Base-by-base conservation (phyloP, 257 asterid genomes). In the Ehretia macrophylla region DNA sequence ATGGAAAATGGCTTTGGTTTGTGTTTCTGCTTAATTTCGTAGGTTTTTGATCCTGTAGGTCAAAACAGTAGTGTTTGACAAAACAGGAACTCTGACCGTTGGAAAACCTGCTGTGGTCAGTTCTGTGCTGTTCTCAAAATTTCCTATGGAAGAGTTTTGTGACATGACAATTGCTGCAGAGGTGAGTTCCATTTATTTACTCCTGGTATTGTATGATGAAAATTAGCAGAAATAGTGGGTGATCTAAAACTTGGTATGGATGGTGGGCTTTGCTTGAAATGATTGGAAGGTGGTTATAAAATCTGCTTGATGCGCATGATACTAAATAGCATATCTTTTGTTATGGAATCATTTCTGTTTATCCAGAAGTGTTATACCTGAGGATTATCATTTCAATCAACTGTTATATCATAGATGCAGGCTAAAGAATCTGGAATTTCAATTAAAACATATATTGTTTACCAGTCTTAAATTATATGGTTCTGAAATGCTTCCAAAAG, bases 91-190 rank as follows among this genome's bases (percentile, higher is more conserved):
- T 9, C 63, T 88, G 69, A 91, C 98, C 17, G 56, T 81, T 70
- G 98, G 98, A 69, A 91, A 82, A 72, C 98, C 98, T 64, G 62
- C 95, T 65, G 98, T 91, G 17, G 95, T 88, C 63, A 85, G 87
- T 78, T 83, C 85, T 57, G 85, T 70, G 78, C 75, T 91, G 53
- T 85, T 91, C 68, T 79, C 98, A 39, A 68, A 66, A 21, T 63
- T 84, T 70, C 67, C 95, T 56, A 72, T 85, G 90, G 87, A 79
- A 59, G 98, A 88, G 63, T 88, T 92, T 70, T 88, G 95, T 62
- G 85, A 78, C 57, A 60, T 88, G 87, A 82, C 95, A 35, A 79
- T 92, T 74, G 91, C 95, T 76, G 84, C 95, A 4, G 98, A 92
- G 95, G 98, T 92, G 60, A 68, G 87, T 59, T 51, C 58, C 60